These are phyloP conservation scores for Rhizopus arrhizus DNA, from an alignment of 371 early-diverging fungal species.

Conservation along the genomic window DNA sequence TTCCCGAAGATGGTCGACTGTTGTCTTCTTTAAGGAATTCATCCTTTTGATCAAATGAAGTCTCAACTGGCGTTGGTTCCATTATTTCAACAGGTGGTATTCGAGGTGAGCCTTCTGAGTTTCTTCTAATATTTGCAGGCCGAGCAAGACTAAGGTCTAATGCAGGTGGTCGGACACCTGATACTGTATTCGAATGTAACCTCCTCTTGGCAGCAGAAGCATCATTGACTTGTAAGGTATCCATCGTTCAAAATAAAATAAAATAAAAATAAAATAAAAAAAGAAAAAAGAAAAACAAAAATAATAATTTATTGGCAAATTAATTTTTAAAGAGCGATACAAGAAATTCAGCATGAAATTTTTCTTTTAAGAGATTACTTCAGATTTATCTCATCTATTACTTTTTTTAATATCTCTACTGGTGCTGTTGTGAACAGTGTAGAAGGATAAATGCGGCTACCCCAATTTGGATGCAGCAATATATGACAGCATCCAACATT, in stretches of 20 bases:
- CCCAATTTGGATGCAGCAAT: constrained; percentile 85
- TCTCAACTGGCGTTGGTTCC: constrained; percentile 29
- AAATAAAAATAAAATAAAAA: neutral
- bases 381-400: constrained; percentile 30
- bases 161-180: constrained; percentile 22
- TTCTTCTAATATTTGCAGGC: constrained; percentile 21
- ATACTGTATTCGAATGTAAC: constrained; percentile 23
- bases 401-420: constrained; percentile 52
- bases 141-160: constrained; percentile 15
- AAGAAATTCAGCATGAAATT: constrained; percentile 8
- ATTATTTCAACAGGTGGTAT: constrained; percentile 25
- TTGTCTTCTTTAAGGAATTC: constrained; percentile 8
- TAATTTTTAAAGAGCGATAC: constrained; percentile 1
- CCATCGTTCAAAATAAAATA: neutral
- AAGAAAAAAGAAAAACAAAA: constrained; percentile 3
- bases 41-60: constrained; percentile 4
- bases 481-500: constrained; percentile 85
- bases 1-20: constrained; percentile 1
- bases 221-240: neutral
- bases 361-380: neutral
- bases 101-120: constrained; percentile 33
- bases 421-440: constrained; percentile 87
- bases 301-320: constrained; percentile 3
- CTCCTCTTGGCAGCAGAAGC: constrained; percentile 2
- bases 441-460: constrained; percentile 83